Conservation (phyloP, 257 asterid species). For the Jacaranda copaia region DNA sequence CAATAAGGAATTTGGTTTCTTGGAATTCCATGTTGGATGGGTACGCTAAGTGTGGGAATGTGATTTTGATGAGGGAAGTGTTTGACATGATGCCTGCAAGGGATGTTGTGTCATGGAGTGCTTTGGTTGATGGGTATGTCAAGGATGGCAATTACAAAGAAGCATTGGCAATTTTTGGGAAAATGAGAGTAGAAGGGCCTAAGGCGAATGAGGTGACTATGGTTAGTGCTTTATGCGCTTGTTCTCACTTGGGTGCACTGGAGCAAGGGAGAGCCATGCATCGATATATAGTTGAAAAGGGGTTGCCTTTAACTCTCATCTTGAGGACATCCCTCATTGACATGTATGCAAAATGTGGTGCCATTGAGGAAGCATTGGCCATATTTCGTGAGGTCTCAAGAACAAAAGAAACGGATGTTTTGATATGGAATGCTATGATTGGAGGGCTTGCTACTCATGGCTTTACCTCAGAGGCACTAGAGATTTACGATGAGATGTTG, state of each 20-base stretch:
- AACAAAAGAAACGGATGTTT: conserved; percentile 53
- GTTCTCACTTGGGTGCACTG: conserved; percentile 80
- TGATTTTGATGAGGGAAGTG: conserved; percentile 56
- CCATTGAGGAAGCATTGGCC: conserved; percentile 60
- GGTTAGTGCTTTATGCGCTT: conserved; percentile 76
- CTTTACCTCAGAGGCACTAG: conserved; percentile 48
- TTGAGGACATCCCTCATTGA: conserved; percentile 74
- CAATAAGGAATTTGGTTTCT: conserved; percentile 59
- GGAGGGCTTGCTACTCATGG: conserved; percentile 93
- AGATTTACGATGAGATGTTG: conserved; percentile 53
- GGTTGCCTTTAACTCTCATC: conserved; percentile 54
- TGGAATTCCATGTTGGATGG: conserved; percentile 86
- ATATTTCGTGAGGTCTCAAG: conserved; percentile 54
- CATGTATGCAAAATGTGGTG: conserved; percentile 88
- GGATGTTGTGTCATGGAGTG: conserved; percentile 88
- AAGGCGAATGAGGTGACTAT: conserved; percentile 77
- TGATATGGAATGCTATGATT: conserved; percentile 78
- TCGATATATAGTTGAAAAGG: conserved; percentile 47
- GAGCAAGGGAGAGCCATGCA: conserved; percentile 75
- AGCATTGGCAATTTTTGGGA: conserved; percentile 56
- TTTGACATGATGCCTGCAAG: conserved; percentile 72
- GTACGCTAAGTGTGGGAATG: conserved; percentile 71
- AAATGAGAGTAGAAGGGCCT: conserved; percentile 51
- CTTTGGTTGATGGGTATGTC: conserved; percentile 79
- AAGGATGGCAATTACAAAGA: conserved; percentile 57